Evolutionary conservation across 2,329 filamentous ascomycete species (phyloP).

Genomic region (Claviceps quebecensis): DNA sequence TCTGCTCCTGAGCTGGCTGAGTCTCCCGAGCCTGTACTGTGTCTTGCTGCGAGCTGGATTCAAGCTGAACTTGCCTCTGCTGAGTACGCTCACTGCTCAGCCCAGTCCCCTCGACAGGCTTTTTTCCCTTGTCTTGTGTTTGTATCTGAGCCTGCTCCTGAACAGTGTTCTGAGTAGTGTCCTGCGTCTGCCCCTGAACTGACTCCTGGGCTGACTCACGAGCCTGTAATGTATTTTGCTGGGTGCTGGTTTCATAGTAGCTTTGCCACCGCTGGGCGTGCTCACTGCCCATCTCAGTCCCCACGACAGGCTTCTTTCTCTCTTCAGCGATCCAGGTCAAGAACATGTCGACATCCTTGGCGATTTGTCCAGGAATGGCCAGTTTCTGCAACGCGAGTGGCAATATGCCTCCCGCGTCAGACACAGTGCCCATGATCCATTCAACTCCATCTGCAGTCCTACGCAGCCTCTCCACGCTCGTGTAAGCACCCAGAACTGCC

Average conservation of each 20-base stretch:
- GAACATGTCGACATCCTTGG: slow-evolving; percentile 59
- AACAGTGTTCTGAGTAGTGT: too few species aligned
- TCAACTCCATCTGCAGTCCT: slow-evolving; percentile 36
- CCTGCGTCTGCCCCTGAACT: not conserved
- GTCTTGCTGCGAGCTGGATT: not conserved
- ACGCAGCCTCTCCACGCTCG: slow-evolving; percentile 48
- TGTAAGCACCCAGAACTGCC: slow-evolving; percentile 45
- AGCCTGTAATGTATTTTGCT: not conserved
- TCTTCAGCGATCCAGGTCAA: slow-evolving; percentile 43
- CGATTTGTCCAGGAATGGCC: slow-evolving; percentile 46
- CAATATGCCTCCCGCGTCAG: slow-evolving; percentile 52
- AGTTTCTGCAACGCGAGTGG: slow-evolving; percentile 53
- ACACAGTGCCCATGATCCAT: slow-evolving; percentile 69
- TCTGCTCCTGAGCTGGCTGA: not conserved
- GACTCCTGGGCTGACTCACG: not conserved
- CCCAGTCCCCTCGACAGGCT: not conserved
- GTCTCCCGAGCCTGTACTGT: not conserved
- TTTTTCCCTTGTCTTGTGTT: not conserved
- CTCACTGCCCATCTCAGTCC: not conserved
- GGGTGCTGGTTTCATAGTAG: not conserved
- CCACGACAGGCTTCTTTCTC: slow-evolving; percentile 17
- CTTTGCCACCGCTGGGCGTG: too few species aligned
- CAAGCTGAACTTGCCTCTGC: not conserved
- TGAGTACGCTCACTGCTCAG: not conserved
- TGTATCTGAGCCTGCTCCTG: not conserved